phyloP scores from a whole-genome alignment of 2,329 filamentous ascomycete species.

The Apiospora marii region DNA sequence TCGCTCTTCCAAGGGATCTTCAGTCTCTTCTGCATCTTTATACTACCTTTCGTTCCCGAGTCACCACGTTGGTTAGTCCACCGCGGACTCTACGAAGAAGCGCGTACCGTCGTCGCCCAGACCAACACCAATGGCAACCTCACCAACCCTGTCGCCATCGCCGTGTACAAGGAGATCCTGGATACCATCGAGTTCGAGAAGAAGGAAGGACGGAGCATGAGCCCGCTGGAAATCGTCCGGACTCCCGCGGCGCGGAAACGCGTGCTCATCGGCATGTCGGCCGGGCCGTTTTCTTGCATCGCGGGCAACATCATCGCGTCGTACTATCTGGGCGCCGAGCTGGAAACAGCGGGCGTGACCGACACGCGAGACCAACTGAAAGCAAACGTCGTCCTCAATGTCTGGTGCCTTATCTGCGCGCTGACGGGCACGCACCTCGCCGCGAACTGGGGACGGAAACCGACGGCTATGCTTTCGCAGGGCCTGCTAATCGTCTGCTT shows the following conservation, averaged over 20 bases:
- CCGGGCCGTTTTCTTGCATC: slow-evolving; percentile 45
- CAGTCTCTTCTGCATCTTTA: slow-evolving; percentile 47
- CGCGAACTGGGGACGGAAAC: slow-evolving; percentile 53
- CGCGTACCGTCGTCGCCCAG: slow-evolving; percentile 48
- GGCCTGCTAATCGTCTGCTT: slow-evolving; percentile 46
- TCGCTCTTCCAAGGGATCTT: slow-evolving; percentile 51
- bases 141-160: slow-evolving; percentile 45
- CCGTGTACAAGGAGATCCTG: slow-evolving; percentile 52
- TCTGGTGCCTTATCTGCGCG: slow-evolving; percentile 53
- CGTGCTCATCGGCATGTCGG: slow-evolving; percentile 48
- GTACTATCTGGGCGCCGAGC: slow-evolving; percentile 49
- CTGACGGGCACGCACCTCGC: slow-evolving; percentile 52
- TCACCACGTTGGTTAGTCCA: slow-evolving; percentile 53
- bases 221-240: slow-evolving; percentile 47
- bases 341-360: slow-evolving; percentile 51
- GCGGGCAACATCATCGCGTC: slow-evolving; percentile 51
- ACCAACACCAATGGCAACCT: slow-evolving; percentile 51
- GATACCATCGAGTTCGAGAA: slow-evolving; percentile 53
- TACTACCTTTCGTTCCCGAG: slow-evolving; percentile 54
- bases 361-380: slow-evolving; percentile 47
- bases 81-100: slow-evolving; percentile 49
- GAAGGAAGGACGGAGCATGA: slow-evolving; percentile 46
- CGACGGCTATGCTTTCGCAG: slow-evolving; percentile 50
- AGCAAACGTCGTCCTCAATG: slow-evolving; percentile 59
- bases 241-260: slow-evolving; percentile 47